A percentile compares a stretch with the other conserved stretches of the same genome.
phyloP scores from a whole-genome alignment of 805 yeast genomes.

The Groenewaldozyma tartarivorans region DNA sequence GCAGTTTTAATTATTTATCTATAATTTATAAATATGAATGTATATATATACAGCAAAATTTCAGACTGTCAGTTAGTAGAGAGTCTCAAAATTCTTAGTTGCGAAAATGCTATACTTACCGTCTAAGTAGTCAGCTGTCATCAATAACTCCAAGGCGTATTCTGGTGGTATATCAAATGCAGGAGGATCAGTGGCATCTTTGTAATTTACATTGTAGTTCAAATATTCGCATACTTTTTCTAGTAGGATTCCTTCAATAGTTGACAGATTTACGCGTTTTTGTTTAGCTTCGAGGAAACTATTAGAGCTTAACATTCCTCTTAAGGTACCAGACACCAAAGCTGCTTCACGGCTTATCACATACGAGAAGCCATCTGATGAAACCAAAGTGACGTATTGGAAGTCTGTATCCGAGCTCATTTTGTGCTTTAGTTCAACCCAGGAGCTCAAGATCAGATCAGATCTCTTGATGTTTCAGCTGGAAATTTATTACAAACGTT shows the following conservation, averaged over 20 bases:
- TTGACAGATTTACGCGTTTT: constrained; percentile 45
- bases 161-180: constrained; percentile 91
- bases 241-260: constrained; percentile 61
- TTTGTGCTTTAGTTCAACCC: too few relatives aligned
- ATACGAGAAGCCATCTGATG: constrained; percentile 61
- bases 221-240: constrained; percentile 80
- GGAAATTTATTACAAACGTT: not conserved
- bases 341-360: constrained; percentile 68
- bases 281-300: constrained; percentile 49
- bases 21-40: too few relatives aligned
- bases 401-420: constrained; percentile 5
- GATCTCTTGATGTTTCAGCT: not conserved
- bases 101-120: constrained; percentile 9
- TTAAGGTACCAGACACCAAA: constrained; percentile 53
- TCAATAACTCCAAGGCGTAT: constrained; percentile 80
- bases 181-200: constrained; percentile 50
- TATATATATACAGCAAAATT: too few relatives aligned
- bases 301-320: constrained; percentile 37
- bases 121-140: constrained; percentile 86
- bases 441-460: too few relatives aligned
- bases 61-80: too few relatives aligned
- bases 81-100: not conserved
- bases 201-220: constrained; percentile 63
- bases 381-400: constrained; percentile 52
- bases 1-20: constrained; percentile 26